Base-by-base conservation (phyloP, 441 rosid genomes). In the Biscutella laevigata region DNA sequence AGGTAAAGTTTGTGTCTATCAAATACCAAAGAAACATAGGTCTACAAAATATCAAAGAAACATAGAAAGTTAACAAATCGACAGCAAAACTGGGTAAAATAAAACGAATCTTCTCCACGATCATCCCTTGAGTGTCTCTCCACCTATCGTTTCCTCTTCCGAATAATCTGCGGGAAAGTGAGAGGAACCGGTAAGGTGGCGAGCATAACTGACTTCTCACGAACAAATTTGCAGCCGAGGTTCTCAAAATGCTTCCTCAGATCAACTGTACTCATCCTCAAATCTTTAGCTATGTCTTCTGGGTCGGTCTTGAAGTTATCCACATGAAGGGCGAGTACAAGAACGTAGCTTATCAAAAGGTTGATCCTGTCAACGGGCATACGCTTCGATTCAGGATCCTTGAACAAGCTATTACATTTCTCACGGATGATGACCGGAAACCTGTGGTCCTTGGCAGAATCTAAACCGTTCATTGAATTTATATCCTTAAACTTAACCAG, bases 401-500 rank as follows among this genome's bases (percentile, higher is more conserved):
- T 51, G 69, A 86, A 92, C 75, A 77, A 50, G 38, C 66, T 33
- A n/a, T 4, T 2, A 38, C 83, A 83, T 61, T 68, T 88, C 51
- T 69, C 73, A 12, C 52, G 75, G 35, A 92, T 43, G 38, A 82
- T 68, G 66, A 39, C 59, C 2, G 96, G 98, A 51, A 79, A 61
- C 38, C 15, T 76, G 47, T 86, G 94, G 19, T 58, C 58, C 77
- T 74, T 86, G 20, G 85, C 75, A 4, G 94, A 76, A 7, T 76
- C 67, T 3, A 37, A 47, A 21, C 83, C 83, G 4, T 71, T 78
- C 68, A 80, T 49, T 14, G 84, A 70, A 47, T 72, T 75, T 64
- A 29, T 51, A 56, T 88, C 95, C 64, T 79, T 86, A 59, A 82
- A 92, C 79, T 82, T 92, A 28, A 92, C 21, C 29, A 92, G 86